Evolutionary conservation across 257 asterid species (phyloP).

Genomic region (Solanum lycopersicoides): DNA sequence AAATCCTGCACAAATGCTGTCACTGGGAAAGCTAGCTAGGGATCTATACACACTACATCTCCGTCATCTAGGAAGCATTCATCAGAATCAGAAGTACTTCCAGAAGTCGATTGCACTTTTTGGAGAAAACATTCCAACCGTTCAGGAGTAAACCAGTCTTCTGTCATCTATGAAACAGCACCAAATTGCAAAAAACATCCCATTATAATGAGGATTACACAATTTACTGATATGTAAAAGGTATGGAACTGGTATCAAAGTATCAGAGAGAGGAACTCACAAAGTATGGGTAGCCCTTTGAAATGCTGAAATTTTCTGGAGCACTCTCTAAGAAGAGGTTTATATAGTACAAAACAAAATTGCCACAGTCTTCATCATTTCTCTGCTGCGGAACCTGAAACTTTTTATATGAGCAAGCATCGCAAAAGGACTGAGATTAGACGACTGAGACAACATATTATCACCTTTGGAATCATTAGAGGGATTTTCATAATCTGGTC

Average conservation of each 20-base stretch:
- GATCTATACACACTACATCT: neutral
- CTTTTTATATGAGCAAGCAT: neutral
- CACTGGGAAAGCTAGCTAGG: neutral
- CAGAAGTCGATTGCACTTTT: constrained; percentile 11
- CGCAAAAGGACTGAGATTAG: neutral
- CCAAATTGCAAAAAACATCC: neutral
- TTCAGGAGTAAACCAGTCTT: constrained; percentile 45
- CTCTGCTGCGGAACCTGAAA: constrained; percentile 80
- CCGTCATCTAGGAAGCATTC: neutral
- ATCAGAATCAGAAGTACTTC: neutral
- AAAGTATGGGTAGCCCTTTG: constrained; percentile 57
- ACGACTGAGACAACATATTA: neutral
- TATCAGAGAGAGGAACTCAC: constrained; percentile 31
- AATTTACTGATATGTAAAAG: neutral
- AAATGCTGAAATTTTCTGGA: constrained; percentile 31
- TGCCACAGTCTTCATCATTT: constrained; percentile 50
- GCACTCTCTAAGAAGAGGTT: constrained; percentile 37
- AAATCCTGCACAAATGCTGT: neutral
- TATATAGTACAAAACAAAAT: constrained; percentile 43
- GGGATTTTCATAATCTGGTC: constrained; percentile 37
- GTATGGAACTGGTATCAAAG: neutral
- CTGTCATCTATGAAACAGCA: constrained; percentile 33
- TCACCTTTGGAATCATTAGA: constrained; percentile 55
- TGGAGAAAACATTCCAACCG: constrained; percentile 33
- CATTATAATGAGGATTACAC: neutral